Evolutionary conservation across 495 filamentous ascomycete species (phyloP).

Genomic region (Podospora tetraspora): DNA sequence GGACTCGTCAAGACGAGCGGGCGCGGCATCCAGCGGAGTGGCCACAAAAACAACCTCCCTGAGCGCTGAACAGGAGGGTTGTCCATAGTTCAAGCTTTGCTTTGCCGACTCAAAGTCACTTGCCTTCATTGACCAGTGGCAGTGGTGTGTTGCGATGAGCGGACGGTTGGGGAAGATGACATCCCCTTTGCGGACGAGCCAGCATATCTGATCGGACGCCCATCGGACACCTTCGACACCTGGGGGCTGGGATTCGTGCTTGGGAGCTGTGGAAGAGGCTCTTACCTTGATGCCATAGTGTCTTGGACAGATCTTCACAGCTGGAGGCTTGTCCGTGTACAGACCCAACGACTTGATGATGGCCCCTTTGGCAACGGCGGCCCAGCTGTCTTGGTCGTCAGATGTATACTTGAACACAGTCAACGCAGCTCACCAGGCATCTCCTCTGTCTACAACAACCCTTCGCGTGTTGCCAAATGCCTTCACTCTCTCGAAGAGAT

Average conservation of each 20-base stretch:
- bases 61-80: conserved; percentile 2
- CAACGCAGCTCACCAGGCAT: conserved; percentile 13
- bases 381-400: conserved; percentile 18
- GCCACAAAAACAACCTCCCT: conserved; percentile 25
- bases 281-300: conserved; percentile 29
- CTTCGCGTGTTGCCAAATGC: conserved; percentile 14
- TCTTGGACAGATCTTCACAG: conserved; percentile 22
- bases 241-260: conserved; percentile 10
- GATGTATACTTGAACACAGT: not conserved
- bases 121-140: conserved; percentile 22
- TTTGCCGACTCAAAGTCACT: conserved; percentile 13
- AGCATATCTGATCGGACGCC: conserved; percentile 27
- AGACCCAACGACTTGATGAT: conserved; percentile 29
- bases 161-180: conserved; percentile 24
- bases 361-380: conserved; percentile 28
- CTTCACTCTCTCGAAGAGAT: conserved; percentile 19
- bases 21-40: conserved; percentile 16
- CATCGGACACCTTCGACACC: conserved; percentile 16
- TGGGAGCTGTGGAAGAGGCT: conserved; percentile 14
- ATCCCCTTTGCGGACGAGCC: conserved; percentile 26
- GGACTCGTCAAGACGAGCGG: conserved; percentile 11
- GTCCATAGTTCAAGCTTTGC: not conserved
- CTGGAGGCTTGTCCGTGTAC: conserved; percentile 17
- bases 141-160: conserved; percentile 15
- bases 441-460: conserved; percentile 21